Conservation (phyloP, 768 basidiomycete species). For the Rhizopogon vinicolor region DNA sequence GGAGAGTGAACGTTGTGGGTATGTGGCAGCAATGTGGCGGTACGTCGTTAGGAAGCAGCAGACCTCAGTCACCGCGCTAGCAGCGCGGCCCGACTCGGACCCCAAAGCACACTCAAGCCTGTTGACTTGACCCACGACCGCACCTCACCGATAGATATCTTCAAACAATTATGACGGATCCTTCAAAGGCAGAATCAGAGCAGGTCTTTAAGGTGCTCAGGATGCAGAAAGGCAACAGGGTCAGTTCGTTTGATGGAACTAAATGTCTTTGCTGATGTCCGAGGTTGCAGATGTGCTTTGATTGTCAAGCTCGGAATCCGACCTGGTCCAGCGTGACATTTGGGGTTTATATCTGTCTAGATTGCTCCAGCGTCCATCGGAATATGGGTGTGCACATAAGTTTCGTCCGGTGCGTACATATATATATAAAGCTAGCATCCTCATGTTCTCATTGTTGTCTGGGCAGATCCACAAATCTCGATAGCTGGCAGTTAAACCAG, state of each 20-base stretch:
- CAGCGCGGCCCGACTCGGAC: neutral
- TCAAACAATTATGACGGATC: slow-evolving; percentile 54
- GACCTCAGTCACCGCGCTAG: neutral
- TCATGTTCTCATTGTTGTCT: slow-evolving; percentile 13
- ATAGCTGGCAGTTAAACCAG: slow-evolving; percentile 88
- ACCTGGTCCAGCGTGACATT: slow-evolving; percentile 98
- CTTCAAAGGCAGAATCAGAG: slow-evolving; percentile 83
- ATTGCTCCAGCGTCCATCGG: slow-evolving; percentile 92
- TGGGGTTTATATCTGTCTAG: slow-evolving; percentile 95
- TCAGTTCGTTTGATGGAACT: slow-evolving; percentile 15
- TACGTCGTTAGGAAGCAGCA: neutral
- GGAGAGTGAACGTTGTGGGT: too few relatives aligned
- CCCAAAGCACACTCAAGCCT: neutral
- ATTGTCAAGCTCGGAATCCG: slow-evolving; percentile 93
- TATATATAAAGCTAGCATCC: neutral
- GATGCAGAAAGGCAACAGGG: slow-evolving; percentile 87
- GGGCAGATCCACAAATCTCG: slow-evolving; percentile 89
- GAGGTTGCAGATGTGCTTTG: slow-evolving; percentile 71
- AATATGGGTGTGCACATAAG: slow-evolving; percentile 98
- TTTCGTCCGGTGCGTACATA: slow-evolving; percentile 76
- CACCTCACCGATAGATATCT: neutral
- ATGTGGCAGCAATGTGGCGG: too few relatives aligned
- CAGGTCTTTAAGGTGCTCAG: slow-evolving; percentile 80
- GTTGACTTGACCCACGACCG: slow-evolving; percentile 1
- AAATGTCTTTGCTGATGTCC: neutral